Percentiles rank a stretch among this genome's conserved stretches.
Conservation (phyloP, 1,284 basidiomycete species). For the Irpex rosettiformis region DNA sequence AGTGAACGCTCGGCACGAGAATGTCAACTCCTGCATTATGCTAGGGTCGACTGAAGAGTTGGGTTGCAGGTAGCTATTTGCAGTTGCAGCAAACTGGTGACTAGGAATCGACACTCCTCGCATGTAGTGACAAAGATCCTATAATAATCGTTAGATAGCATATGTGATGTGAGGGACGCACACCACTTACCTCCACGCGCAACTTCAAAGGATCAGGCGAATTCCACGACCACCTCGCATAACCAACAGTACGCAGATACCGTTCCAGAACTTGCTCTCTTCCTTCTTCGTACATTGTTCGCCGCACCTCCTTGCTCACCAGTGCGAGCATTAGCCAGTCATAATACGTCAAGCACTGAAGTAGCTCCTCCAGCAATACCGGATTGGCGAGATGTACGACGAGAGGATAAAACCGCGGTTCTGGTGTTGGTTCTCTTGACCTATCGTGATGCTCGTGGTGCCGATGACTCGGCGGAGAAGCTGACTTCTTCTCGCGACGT, state of each 20-base stretch:
- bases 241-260: conserved; percentile 67
- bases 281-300: conserved; percentile 43
- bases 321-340: conserved; percentile 63
- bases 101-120: conserved; percentile 70
- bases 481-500: conserved; percentile 35
- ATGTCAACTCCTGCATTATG: conserved; percentile 44
- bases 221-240: conserved; percentile 58
- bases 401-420: conserved; percentile 49
- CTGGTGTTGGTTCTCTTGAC: conserved; percentile 7
- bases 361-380: conserved; percentile 45
- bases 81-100: conserved; percentile 62
- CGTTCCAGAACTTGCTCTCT: conserved; percentile 62
- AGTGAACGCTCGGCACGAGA: conserved; percentile 56
- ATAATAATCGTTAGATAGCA: not conserved
- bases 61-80: conserved; percentile 50
- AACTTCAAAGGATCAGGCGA: conserved; percentile 57
- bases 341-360: conserved; percentile 56
- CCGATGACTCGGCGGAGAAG: conserved; percentile 1
- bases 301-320: conserved; percentile 50
- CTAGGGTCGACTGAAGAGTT: conserved; percentile 30
- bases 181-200: conserved; percentile 51
- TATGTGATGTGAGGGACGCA: not conserved
- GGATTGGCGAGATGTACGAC: conserved; percentile 47
- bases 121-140: conserved; percentile 79
- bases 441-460: not conserved